phyloP scores from a whole-genome alignment of 345 rosid species.

The Pseudoturritis turrita region DNA sequence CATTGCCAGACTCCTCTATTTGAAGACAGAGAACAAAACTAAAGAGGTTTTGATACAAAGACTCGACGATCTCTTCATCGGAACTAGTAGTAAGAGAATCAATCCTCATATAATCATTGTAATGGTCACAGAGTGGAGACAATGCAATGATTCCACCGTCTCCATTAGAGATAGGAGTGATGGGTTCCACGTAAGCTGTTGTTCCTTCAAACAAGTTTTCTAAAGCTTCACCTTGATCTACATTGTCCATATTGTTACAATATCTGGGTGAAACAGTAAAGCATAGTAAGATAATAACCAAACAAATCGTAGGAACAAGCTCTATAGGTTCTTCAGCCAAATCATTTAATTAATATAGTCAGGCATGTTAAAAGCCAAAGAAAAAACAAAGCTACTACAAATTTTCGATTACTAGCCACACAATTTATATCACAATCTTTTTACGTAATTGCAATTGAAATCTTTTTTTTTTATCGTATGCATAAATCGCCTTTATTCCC shows the following conservation, averaged over 20 bases:
- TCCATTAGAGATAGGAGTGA: not conserved
- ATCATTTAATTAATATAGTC: no score
- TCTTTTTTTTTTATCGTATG: no score
- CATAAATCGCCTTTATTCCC: no score
- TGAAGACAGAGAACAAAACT: conserved; percentile 23
- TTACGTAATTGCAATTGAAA: no score
- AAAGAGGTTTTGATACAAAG: conserved; percentile 20
- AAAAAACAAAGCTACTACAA: no score
- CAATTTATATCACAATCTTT: no score
- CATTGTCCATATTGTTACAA: conserved; percentile 7
- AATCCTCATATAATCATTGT: conserved; percentile 14
- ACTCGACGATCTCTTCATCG: conserved; percentile 25
- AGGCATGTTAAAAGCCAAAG: no score
- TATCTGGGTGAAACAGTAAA: not conserved
- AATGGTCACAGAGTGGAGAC: conserved; percentile 23
- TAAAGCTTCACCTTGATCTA: not conserved
- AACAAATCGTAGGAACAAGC: no score
- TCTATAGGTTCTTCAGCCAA: no score
- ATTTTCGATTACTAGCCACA: no score
- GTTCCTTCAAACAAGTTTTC: not conserved
- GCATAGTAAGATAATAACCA: not conserved
- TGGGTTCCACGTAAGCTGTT: conserved; percentile 10
- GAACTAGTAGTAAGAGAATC: conserved; percentile 7
- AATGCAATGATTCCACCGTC: conserved; percentile 9
- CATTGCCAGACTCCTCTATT: conserved; percentile 11